Percentiles rank a stretch among this genome's conserved stretches.
These are phyloP conservation scores for Brassica hybrid DNA, from an alignment of 441 rosid genomes.

Conservation along the genomic window DNA sequence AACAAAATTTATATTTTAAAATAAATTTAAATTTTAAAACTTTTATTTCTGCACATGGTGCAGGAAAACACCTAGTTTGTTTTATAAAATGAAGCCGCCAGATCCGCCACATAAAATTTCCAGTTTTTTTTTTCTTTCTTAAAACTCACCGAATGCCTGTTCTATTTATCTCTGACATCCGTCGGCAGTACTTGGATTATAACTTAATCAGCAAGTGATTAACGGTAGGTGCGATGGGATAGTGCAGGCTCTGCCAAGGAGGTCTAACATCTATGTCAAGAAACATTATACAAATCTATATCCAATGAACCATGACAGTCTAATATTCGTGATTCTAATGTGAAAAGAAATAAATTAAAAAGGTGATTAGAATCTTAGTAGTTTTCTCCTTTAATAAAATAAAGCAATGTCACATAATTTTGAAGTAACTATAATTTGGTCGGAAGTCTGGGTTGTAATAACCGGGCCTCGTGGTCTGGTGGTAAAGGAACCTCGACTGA, in stretches of 20 bases:
- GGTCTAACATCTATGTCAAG: slow-evolving; percentile 48
- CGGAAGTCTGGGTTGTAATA: neutral
- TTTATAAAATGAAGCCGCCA: too few species aligned
- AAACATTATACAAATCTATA: slow-evolving; percentile 14
- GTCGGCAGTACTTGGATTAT: too few species aligned
- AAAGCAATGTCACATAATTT: neutral
- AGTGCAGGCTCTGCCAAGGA: slow-evolving; percentile 45
- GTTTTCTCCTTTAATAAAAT: slow-evolving; percentile 10
- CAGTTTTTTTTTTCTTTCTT: too few species aligned
- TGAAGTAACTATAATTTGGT: slow-evolving; percentile 30
- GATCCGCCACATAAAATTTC: too few species aligned
- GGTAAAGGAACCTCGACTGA: too few species aligned
- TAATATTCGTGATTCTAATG: slow-evolving; percentile 19
- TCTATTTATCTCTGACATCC: too few species aligned
- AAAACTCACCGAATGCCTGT: too few species aligned
- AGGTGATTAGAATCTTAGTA: slow-evolving; percentile 22
- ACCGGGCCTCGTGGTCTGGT: too few species aligned
- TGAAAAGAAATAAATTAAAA: slow-evolving; percentile 35
- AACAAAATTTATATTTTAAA: too few species aligned
- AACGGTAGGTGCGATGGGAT: slow-evolving; percentile 56
- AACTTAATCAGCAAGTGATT: slow-evolving; percentile 23
- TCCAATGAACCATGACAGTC: slow-evolving; percentile 24
- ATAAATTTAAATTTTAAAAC: too few species aligned
- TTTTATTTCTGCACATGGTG: too few species aligned
- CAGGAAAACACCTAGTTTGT: too few species aligned